Percentiles rank a stretch among this genome's conserved stretches.
Conservation (phyloP, 139 green algal genomes). For the Tetraselmis chui region DNA sequence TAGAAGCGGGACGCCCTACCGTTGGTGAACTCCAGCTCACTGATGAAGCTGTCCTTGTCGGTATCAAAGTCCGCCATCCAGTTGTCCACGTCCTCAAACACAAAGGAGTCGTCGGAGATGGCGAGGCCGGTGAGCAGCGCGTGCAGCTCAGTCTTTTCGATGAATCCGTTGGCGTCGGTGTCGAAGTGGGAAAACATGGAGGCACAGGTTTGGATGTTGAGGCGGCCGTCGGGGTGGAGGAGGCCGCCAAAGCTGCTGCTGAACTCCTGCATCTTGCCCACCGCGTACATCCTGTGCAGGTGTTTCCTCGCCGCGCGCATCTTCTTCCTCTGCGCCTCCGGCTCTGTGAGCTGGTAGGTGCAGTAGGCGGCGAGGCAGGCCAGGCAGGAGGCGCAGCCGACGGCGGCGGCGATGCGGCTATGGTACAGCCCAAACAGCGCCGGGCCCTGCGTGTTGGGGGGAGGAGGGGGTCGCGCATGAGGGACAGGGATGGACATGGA, state of each 20-base stretch:
- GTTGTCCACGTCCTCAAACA: not conserved
- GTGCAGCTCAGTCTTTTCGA: slow-evolving; percentile 30
- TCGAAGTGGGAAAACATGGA: slow-evolving; percentile 45
- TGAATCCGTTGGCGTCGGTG: slow-evolving; percentile 21
- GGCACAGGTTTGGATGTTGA: slow-evolving; percentile 1
- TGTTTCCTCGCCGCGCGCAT: slow-evolving; percentile 32
- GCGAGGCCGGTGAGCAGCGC: slow-evolving; percentile 33
- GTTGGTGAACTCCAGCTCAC: slow-evolving; percentile 26
- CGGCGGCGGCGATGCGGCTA: slow-evolving; percentile 14
- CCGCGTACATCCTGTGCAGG: not conserved
- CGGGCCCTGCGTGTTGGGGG: not conserved
- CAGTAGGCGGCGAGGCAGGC: slow-evolving; percentile 34
- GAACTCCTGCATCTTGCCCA: not conserved
- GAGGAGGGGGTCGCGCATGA: too few relatives aligned
- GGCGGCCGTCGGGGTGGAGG: slow-evolving; percentile 9
- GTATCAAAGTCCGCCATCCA: slow-evolving; percentile 33
- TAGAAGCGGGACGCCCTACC: too few relatives aligned
- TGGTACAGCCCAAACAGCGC: not conserved
- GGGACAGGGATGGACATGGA: too few relatives aligned
- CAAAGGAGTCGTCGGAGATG: not conserved
- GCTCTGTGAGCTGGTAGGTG: slow-evolving; percentile 39
- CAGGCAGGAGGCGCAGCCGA: slow-evolving; percentile 25
- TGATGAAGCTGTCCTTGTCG: slow-evolving; percentile 30
- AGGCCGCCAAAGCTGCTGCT: slow-evolving; percentile 14
- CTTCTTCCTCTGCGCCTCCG: slow-evolving; percentile 42